These are phyloP conservation scores for Saccharomycopsis hybrid DNA, from an alignment of 1,139 yeast genomes.

Conservation along the genomic window DNA sequence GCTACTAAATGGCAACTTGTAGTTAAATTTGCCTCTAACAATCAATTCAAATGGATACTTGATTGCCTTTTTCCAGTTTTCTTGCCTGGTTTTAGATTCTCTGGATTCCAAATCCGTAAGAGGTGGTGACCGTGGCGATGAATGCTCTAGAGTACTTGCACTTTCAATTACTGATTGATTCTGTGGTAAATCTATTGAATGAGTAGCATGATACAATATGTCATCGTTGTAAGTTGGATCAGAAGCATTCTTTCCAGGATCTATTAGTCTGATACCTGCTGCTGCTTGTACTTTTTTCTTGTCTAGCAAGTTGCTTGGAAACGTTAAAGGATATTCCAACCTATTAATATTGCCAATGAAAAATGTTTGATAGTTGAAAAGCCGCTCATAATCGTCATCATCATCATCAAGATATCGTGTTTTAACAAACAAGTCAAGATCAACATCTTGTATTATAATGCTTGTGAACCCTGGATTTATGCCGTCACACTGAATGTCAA, in stretches of 20 bases:
- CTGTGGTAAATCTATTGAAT: too few relatives aligned
- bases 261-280: conserved; percentile 64
- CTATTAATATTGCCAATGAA: conserved; percentile 62
- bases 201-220: not conserved
- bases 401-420: conserved; percentile 35
- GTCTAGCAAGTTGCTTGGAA: conserved; percentile 73
- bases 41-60: conserved; percentile 83
- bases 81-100: conserved; percentile 30
- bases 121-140: not conserved
- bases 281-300: conserved; percentile 46
- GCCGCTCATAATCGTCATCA: conserved; percentile 21
- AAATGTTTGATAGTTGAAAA: conserved; percentile 48
- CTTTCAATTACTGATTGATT: too few relatives aligned
- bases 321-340: conserved; percentile 68
- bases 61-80: conserved; percentile 70
- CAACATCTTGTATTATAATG: conserved; percentile 58
- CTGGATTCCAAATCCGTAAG: not conserved
- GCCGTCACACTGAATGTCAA: conserved; percentile 71
- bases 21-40: conserved; percentile 74
- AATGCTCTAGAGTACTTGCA: too few relatives aligned
- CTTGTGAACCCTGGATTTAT: conserved; percentile 83
- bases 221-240: conserved; percentile 25
- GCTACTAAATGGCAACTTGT: conserved; percentile 62
- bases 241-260: conserved; percentile 69
- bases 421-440: conserved; percentile 83